Percentiles rank a stretch among this genome's conserved stretches.
Evolutionary conservation across 257 asterid genomes (phyloP).

Genomic region (Forsythia suspensa): DNA sequence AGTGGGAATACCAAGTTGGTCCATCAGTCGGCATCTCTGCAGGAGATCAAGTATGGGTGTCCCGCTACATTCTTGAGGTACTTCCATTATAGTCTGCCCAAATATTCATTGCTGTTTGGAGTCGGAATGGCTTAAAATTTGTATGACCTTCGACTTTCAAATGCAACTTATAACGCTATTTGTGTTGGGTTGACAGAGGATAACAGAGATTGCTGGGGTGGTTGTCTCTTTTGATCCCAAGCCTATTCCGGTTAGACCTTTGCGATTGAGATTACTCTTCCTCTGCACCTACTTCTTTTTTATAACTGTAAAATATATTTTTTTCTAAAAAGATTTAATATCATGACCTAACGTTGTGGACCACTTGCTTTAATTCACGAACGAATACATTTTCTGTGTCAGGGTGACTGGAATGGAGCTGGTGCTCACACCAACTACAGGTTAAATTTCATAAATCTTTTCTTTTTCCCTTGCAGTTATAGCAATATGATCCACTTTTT

Average conservation of each 20-base stretch:
- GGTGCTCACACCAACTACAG: constrained; percentile 71
- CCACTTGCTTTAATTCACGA: not conserved
- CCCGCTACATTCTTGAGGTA: constrained; percentile 88
- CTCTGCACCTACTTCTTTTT: not conserved
- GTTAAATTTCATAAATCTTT: constrained; percentile 18
- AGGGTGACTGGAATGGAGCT: constrained; percentile 75
- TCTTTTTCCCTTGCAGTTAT: not conserved
- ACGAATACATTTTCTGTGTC: not conserved
- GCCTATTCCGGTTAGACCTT: constrained; percentile 56
- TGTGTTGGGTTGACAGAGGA: constrained; percentile 53
- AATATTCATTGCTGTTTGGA: not conserved
- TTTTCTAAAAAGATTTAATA: not conserved
- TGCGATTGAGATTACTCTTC: not conserved
- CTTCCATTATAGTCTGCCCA: not conserved
- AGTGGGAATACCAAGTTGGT: constrained; percentile 95
- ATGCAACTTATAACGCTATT: not conserved
- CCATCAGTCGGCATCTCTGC: constrained; percentile 83
- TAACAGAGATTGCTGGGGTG: constrained; percentile 76
- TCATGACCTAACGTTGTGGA: not conserved
- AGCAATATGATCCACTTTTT: not conserved
- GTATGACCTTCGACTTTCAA: not conserved
- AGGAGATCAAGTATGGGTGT: constrained; percentile 74
- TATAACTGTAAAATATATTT: not conserved
- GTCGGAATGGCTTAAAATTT: not conserved
- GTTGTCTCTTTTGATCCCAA: constrained; percentile 73